These are phyloP conservation scores for Tuber borchii DNA, from an alignment of 495 filamentous ascomycete species.

Conservation along the genomic window DNA sequence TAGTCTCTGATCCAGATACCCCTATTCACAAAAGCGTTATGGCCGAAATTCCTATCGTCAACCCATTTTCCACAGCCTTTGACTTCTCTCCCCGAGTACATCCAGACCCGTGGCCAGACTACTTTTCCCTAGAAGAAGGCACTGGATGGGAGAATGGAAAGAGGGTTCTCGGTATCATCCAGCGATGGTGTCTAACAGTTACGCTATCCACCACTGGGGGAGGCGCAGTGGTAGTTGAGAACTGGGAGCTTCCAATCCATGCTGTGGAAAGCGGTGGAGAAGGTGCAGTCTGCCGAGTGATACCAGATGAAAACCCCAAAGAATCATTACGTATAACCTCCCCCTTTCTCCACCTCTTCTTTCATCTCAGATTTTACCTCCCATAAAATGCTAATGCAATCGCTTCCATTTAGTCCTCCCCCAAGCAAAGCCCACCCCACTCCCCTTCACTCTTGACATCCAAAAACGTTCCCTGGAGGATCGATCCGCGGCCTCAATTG, in stretches of 20 bases:
- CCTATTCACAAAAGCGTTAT: conserved; percentile 66
- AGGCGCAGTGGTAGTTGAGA: conserved; percentile 56
- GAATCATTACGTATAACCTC: conserved; percentile 28
- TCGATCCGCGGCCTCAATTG: conserved; percentile 60
- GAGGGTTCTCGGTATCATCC: conserved; percentile 56
- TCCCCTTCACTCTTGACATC: conserved; percentile 58
- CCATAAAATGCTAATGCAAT: not conserved
- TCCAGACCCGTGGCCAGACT: conserved; percentile 72
- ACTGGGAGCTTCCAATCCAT: conserved; percentile 46
- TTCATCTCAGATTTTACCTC: not conserved
- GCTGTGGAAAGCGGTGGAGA: conserved; percentile 24
- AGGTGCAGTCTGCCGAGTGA: conserved; percentile 47
- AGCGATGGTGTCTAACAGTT: conserved; percentile 71
- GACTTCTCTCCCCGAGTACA: conserved; percentile 73
- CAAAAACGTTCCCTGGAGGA: conserved; percentile 75
- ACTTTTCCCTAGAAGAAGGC: conserved; percentile 57
- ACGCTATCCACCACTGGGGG: conserved; percentile 59
- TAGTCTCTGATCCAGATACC: conserved; percentile 74
- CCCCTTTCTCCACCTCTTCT: not conserved
- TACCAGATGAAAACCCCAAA: conserved; percentile 41
- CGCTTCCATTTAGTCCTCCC: conserved; percentile 47
- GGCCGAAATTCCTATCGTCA: conserved; percentile 62
- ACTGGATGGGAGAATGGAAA: conserved; percentile 45
- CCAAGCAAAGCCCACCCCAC: conserved; percentile 43
- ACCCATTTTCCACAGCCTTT: conserved; percentile 83